Evolutionary conservation across 2,329 filamentous ascomycete species (phyloP).

Genomic region (Diaporthe sp.): DNA sequence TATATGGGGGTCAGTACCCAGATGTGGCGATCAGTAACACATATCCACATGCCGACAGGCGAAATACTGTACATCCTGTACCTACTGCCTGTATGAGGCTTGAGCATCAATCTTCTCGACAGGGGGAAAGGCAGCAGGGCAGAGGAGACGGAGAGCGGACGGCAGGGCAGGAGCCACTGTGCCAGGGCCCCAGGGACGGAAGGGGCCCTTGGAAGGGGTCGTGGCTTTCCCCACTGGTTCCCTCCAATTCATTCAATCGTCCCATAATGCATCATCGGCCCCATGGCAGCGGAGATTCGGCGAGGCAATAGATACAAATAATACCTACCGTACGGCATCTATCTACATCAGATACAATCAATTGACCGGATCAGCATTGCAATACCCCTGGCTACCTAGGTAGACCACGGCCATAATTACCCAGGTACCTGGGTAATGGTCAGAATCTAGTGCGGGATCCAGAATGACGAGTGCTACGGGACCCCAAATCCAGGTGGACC

Average conservation of each 20-base stretch:
- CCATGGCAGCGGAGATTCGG: slow-evolving; percentile 31
- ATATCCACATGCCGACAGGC: slow-evolving; percentile 18
- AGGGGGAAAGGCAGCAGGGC: not conserved
- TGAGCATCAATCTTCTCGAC: not conserved
- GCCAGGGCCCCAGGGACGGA: slow-evolving; percentile 7
- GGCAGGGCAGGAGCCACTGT: not conserved
- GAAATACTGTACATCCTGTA: not conserved
- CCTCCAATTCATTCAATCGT: slow-evolving; percentile 26
- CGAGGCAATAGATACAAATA: slow-evolving; percentile 17
- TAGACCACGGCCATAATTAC: not conserved
- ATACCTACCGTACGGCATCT: not conserved
- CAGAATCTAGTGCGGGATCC: not conserved
- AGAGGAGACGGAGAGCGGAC: not conserved
- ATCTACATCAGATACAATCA: not conserved
- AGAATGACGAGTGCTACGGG: slow-evolving; percentile 2
- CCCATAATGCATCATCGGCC: slow-evolving; percentile 19
- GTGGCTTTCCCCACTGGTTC: slow-evolving; percentile 25
- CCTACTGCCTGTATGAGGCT: not conserved
- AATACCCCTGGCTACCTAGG: not conserved
- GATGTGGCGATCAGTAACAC: slow-evolving; percentile 15
- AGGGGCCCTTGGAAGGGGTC: slow-evolving; percentile 2
- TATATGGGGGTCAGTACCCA: slow-evolving; percentile 14
- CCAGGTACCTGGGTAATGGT: not conserved
- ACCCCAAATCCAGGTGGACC: not conserved
- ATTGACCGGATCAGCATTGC: not conserved